Evolutionary conservation across 768 basidiomycete species (phyloP).

Genomic region (Pulveroboletus sp.): DNA sequence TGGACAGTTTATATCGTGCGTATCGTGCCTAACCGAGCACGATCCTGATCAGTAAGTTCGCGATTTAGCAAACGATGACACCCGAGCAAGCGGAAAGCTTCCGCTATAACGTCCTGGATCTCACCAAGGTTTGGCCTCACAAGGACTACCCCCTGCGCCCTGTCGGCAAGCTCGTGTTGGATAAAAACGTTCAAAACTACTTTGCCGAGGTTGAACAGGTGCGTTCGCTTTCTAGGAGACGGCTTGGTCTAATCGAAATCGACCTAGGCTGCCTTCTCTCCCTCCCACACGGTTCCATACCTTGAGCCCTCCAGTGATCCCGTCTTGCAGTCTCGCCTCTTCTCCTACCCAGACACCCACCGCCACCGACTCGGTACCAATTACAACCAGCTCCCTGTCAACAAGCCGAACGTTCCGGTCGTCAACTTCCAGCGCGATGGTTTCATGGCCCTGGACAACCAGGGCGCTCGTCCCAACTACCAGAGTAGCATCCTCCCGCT

Average conservation of each 20-base stretch:
- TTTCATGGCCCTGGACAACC: conserved; percentile 58
- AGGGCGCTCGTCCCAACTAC: conserved; percentile 86
- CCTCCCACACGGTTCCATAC: conserved; percentile 83
- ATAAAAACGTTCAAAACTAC: conserved; percentile 80
- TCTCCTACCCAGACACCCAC: conserved; percentile 91
- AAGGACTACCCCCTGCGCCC: conserved; percentile 81
- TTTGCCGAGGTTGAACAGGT: conserved; percentile 96
- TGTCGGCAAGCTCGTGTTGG: conserved; percentile 78
- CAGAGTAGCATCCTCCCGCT: conserved; percentile 73
- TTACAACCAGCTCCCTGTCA: conserved; percentile 86
- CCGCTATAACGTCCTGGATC: conserved; percentile 86
- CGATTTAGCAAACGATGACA: conserved; percentile 82
- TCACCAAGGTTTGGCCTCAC: conserved; percentile 93
- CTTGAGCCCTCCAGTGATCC: conserved; percentile 90
- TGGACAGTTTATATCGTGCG: conserved; percentile 86
- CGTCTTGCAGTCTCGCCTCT: conserved; percentile 88
- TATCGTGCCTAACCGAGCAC: conserved; percentile 6
- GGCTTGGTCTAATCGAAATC: conserved; percentile 4
- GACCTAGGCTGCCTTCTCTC: conserved; percentile 70
- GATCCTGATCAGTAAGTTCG: conserved; percentile 6
- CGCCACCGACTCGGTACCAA: conserved; percentile 78
- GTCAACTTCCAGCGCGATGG: conserved; percentile 95
- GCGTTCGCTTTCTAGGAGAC: conserved; percentile 21
- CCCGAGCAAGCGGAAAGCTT: conserved; percentile 85
- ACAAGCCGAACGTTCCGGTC: conserved; percentile 66